Base-by-base conservation (phyloP, 2,329 filamentous ascomycete genomes). In the Scolecobasidium constrictum region DNA sequence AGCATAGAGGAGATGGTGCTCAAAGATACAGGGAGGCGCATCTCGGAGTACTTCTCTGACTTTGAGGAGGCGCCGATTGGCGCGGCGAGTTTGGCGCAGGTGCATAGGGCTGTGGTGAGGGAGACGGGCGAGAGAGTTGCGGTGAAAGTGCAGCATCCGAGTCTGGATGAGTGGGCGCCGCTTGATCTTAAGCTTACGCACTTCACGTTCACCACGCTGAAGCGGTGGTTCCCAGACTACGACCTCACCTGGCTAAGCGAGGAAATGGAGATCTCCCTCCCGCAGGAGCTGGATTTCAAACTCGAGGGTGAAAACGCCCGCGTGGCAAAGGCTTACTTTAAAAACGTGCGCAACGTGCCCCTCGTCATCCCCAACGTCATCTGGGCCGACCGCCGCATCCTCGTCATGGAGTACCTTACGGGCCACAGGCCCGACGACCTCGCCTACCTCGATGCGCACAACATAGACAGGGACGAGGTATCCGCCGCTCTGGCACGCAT, bases 101-200 rank as follows among this genome's bases (percentile, higher is more conserved):
- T 98, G 1, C 92, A 98, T 59, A 69, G 90, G 35, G 92, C 90
- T 4, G 86, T 78, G 1, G 67, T 95, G 42, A 86, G 81, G 53
- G 85, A 83, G 47, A 86, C 78, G 0, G 86, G 86, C 4, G 82
- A 87, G 60, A 81, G 79, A 54, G 92, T 98, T 7, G 92, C 92
- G 0, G 92, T 98, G 54, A 98, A 98, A 63, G 82, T 98, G 9
- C 92, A 98, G 59, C 92, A 98, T 63, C 92, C 92, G 2, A 74
- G 77, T 3, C 67, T 98, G 43, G 84, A 87, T 48, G 83, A 93
- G 62, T 98, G 87, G 86, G 83, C 86, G 13, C 83, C 80, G 19
- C 70, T 98, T 9, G 92, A 98, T 60, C 72, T 96, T 50, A 78
- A 81, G 2, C 69, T 98, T 47, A 98, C 92, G 4, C 70, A 76